These are phyloP conservation scores for Reutealis trisperma DNA, from an alignment of 345 rosid genomes.

Conservation along the genomic window DNA sequence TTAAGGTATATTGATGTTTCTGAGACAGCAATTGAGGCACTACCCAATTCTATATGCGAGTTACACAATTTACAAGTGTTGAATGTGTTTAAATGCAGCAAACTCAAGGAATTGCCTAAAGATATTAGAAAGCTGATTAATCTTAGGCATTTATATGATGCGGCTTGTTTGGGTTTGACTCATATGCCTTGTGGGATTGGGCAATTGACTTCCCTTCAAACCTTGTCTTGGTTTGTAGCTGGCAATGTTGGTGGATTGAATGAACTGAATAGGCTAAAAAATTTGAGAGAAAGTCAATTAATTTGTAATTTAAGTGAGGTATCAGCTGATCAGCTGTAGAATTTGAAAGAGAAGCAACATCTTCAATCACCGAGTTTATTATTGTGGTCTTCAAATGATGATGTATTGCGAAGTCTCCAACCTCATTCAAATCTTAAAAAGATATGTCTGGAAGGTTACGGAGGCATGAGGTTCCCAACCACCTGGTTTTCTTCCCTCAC, in stretches of 20 bases:
- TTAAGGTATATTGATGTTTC: not conserved
- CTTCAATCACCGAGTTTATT: too few species aligned
- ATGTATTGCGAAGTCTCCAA: not conserved
- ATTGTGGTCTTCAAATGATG: not conserved
- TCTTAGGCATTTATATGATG: too few species aligned
- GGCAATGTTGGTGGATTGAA: not conserved
- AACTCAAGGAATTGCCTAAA: not conserved
- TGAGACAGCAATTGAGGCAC: not conserved
- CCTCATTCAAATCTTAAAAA: too few species aligned
- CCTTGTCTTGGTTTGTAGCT: not conserved
- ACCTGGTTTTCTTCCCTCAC: too few species aligned
- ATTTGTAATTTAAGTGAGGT: too few species aligned
- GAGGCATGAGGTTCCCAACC: too few species aligned
- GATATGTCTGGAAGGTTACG: too few species aligned
- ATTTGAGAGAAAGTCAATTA: too few species aligned
- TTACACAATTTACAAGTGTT: not conserved
- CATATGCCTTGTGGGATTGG: not conserved
- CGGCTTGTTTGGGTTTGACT: too few species aligned
- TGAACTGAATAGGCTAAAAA: too few species aligned
- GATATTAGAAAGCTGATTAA: too few species aligned
- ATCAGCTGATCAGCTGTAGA: too few species aligned
- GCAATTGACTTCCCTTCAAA: not conserved
- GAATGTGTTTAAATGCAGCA: rapidly evolving
- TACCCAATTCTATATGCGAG: not conserved
- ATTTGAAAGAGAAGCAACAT: not conserved